These are phyloP conservation scores for Sugiyamaella qingdaonensis DNA, from an alignment of 805 yeast genomes.

Conservation along the genomic window DNA sequence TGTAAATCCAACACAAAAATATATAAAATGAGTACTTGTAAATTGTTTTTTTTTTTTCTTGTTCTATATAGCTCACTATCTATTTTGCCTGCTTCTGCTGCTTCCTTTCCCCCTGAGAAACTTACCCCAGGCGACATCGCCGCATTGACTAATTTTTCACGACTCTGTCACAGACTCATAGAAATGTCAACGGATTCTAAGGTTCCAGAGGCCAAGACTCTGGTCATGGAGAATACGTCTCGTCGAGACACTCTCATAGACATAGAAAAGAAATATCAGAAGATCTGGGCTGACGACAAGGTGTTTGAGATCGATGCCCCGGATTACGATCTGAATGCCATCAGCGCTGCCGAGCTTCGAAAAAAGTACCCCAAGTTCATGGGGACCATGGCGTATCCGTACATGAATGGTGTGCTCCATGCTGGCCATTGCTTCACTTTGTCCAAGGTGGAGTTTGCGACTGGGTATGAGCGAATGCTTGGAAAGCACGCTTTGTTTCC, in stretches of 20 bases:
- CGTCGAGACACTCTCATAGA: conserved; percentile 92
- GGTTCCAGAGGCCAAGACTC: conserved; percentile 25
- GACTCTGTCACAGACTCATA: background rate
- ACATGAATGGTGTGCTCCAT: conserved; percentile 97
- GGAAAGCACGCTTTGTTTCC: conserved; percentile 93
- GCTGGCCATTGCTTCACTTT: conserved; percentile 97
- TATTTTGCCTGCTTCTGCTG: no score
- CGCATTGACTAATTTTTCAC: background rate
- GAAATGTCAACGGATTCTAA: conserved; percentile 7
- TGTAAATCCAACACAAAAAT: no score
- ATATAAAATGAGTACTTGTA: no score
- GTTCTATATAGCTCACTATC: no score
- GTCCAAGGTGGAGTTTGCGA: conserved; percentile 86
- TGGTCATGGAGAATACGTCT: conserved; percentile 48
- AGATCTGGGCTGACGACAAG: conserved; percentile 81
- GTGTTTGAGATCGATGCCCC: conserved; percentile 89
- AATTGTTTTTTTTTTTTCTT: no score
- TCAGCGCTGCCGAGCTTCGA: conserved; percentile 67
- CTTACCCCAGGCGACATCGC: background rate
- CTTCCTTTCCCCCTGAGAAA: no score
- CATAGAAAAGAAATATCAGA: conserved; percentile 84
- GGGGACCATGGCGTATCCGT: conserved; percentile 96
- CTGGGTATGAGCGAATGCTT: conserved; percentile 91
- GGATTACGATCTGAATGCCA: conserved; percentile 55
- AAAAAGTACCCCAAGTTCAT: conserved; percentile 79